Evolutionary conservation across 208 protist species (phyloP), one percentile per base, ranked within the genome.

Genomic region (Blechomonas ayalai): DNA sequence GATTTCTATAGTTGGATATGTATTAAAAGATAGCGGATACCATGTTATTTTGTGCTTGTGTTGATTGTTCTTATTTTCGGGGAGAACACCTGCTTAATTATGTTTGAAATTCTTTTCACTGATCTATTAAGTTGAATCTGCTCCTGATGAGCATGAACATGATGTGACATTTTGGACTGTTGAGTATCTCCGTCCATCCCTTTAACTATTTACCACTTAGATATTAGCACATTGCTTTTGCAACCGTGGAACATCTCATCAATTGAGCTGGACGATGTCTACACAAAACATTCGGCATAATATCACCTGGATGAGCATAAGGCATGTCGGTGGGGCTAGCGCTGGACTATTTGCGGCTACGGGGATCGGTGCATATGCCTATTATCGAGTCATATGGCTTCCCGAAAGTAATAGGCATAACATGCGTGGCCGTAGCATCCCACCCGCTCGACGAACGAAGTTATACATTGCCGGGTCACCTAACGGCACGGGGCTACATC

Each of bases 401-500:
- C 66, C 80, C 0, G 57, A 67, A 52, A 50, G 4, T 44, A 60
- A 0, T 10, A 59, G 31, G 44, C 26, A 5, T 47, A 64, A 4
- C 38, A 56, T 3, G 26, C 53, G 9, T 34, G 49, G n/a, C 28
- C 35, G 25, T 55, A 50, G 43, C 16, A 50, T 28, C 9, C 40
- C 61, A 12, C 80, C 73, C 5, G 40, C 52, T 19, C 54, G 77
- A 9, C 49, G 59, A 9, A 91, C 77, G 24, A 46, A 50, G 9
- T 49, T 69, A n/a, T 87, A 82, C 43, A 47, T 91, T 40, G 59
- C 74, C 2, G 77, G 77, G 0, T 67, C 35, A 34, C 16, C 44
- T 16, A 49, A 46, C 24, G 63, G 59, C 2, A 45, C 36, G 36
- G 51, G 56, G 13, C 54, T 76, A 18, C 39, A 67, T 3, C 52